Evolutionary conservation across 345 rosid species (phyloP), one percentile per base, ranked within the genome.

Genomic region (Gossypium ekmanianum): DNA sequence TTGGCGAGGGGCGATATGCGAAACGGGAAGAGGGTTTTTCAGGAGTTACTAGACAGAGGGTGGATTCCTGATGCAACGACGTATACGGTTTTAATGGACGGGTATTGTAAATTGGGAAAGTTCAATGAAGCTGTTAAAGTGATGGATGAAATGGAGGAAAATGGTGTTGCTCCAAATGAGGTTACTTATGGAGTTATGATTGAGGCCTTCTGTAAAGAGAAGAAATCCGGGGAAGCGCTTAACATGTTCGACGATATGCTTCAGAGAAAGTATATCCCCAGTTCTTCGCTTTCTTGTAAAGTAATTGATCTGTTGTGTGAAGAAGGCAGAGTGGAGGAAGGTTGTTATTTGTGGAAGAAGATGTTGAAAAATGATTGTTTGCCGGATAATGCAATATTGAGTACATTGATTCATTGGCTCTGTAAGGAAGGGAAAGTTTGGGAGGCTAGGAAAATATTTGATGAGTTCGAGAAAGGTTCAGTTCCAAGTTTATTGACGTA

Each of bases 121-220:
- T 87, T 94, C 54, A 78, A 39, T 69, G 94, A 94, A 73, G 98
- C 97, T 3, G 83, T 89, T 69, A 85, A 77, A 84, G 87, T 88
- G 11, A 94, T 94, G 94, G 97, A 94, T 85, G 92, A 89, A 4
- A 94, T 92, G 98, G 97, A 89, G 72, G 85, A 84, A 62, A 87
- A 89, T 41, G 89, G 84, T 26, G 84, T 94, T 43, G 86, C 82
- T 59, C 88, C 97, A 1, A 94, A 90, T 84, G 98, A 94, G 16
- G 89, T 92, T 75, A 92, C 93, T 17, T 92, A 90, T 44, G 94
- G 94, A n/a, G 93, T 91, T 59, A 89, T 92, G 94, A 85, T 94
- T 6, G 83, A 88, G 64, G 97, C 90, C 3, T 79, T 84, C 43
- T 91, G 98, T 26, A 88, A 80, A 67, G 92, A 84, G 72, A 91